phyloP scores from a whole-genome alignment of 164 flowering plant species.

The Umbilicus rupestris region DNA sequence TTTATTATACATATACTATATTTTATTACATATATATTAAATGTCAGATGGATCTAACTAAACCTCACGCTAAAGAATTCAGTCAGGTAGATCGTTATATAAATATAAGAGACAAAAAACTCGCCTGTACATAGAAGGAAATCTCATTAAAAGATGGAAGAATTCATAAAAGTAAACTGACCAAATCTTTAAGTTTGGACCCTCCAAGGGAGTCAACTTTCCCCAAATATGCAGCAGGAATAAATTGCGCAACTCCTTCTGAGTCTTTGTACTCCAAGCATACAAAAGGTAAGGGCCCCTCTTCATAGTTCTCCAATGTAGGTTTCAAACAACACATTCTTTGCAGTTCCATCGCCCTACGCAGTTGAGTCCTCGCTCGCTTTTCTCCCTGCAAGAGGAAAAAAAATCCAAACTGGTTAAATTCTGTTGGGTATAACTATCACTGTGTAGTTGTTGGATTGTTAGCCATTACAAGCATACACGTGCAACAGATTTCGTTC shows the following conservation, averaged over 20 bases:
- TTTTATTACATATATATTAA: background rate
- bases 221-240: slow-evolving; percentile 77
- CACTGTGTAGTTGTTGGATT: background rate
- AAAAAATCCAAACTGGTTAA: background rate
- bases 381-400: slow-evolving; percentile 44
- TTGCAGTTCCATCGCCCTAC: slow-evolving; percentile 45
- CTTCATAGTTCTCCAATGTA: slow-evolving; percentile 40
- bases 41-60: background rate
- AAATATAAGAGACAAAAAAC: background rate
- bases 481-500: background rate
- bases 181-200: slow-evolving; percentile 45
- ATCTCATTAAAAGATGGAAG: background rate
- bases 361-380: slow-evolving; percentile 43
- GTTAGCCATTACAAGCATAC: background rate
- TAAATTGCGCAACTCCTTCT: slow-evolving; percentile 47
- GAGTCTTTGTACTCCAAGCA: slow-evolving; percentile 68
- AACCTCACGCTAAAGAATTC: background rate
- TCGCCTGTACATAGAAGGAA: background rate
- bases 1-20: background rate
- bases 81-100: background rate
- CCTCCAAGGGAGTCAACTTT: slow-evolving; percentile 47
- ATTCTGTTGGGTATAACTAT: background rate
- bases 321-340: slow-evolving; percentile 52
- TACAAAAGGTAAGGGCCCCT: slow-evolving; percentile 65
- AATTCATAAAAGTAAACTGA: slow-evolving; percentile 11